Percentiles rank a stretch among this genome's conserved stretches.
Evolutionary conservation across 768 basidiomycete species (phyloP).

Genomic region (Mycena sanguinolenta): DNA sequence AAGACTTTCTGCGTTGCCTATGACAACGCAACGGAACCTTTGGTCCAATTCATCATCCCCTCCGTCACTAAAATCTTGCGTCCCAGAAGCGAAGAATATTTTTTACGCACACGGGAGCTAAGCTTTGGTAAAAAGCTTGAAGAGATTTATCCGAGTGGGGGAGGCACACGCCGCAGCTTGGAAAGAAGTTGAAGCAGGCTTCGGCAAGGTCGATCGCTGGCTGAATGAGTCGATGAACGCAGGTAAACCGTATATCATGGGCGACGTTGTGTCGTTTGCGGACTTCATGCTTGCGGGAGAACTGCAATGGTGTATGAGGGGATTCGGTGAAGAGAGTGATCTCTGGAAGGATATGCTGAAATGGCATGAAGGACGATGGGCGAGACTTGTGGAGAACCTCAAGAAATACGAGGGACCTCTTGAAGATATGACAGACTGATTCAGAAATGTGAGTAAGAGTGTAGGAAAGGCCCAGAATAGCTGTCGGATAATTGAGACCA

Average conservation of each 20-base stretch:
- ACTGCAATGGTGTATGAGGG: constrained; percentile 51
- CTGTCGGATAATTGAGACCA: too few relatives aligned
- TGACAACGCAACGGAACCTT: background rate
- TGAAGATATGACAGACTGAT: constrained; percentile 13
- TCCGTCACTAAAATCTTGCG: constrained; percentile 37
- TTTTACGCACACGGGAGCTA: constrained; percentile 49
- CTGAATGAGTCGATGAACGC: constrained; percentile 46
- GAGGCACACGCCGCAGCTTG: constrained; percentile 41
- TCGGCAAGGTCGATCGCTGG: constrained; percentile 46
- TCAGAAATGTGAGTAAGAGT: too few relatives aligned
- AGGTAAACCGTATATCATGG: constrained; percentile 50
- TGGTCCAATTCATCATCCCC: constrained; percentile 32
- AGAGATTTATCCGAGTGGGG: constrained; percentile 50
- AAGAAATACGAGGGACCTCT: constrained; percentile 45
- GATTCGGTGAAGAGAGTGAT: constrained; percentile 42
- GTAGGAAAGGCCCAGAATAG: too few relatives aligned
- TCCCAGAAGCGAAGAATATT: constrained; percentile 47
- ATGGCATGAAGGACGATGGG: constrained; percentile 59
- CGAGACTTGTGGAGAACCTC: constrained; percentile 45
- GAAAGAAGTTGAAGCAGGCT: constrained; percentile 43
- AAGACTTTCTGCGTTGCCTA: constrained; percentile 33
- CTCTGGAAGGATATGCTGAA: constrained; percentile 49
- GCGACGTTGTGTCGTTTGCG: constrained; percentile 48
- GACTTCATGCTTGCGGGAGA: constrained; percentile 51
- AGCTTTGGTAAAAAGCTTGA: constrained; percentile 49